Evolutionary conservation across 2,329 filamentous ascomycete species (phyloP).

Genomic region (Claviceps arundinis): DNA sequence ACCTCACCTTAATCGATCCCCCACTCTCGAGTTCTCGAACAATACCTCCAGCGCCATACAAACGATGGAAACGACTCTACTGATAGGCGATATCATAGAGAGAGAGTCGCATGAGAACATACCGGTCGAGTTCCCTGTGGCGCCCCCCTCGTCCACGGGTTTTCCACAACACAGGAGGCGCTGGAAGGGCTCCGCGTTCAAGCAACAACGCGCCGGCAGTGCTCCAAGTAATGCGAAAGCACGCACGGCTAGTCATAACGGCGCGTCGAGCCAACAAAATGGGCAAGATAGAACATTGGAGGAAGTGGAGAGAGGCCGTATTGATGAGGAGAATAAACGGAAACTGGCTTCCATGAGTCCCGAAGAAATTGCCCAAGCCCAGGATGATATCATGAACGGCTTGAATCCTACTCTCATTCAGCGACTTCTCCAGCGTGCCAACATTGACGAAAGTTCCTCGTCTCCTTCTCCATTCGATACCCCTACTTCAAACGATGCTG

Average conservation of each 20-base stretch:
- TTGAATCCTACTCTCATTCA: conserved; percentile 66
- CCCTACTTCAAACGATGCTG: background rate
- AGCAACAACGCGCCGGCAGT: conserved; percentile 34
- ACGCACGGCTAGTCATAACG: background rate
- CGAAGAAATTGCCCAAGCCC: conserved; percentile 68
- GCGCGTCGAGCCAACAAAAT: background rate
- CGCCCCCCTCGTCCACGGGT: conserved; percentile 40
- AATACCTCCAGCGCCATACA: background rate
- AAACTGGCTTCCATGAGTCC: conserved; percentile 66
- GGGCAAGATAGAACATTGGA: conserved; percentile 16
- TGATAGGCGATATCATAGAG: conserved; percentile 70
- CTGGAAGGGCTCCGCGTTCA: conserved; percentile 62
- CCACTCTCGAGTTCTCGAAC: background rate
- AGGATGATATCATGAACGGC: conserved; percentile 64
- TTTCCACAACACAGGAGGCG: conserved; percentile 86
- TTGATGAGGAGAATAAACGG: conserved; percentile 71
- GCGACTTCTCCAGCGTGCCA: conserved; percentile 61
- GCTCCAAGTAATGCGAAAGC: conserved; percentile 2
- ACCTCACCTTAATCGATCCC: background rate
- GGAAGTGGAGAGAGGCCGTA: conserved; percentile 52
- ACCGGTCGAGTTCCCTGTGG: conserved; percentile 44
- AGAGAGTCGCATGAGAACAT: conserved; percentile 46
- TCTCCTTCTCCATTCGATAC: conserved; percentile 31
- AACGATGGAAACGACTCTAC: conserved; percentile 32
- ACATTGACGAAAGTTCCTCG: conserved; percentile 48